Evolutionary conservation across 768 basidiomycete species (phyloP).

Genomic region (Calocybe cyanea): DNA sequence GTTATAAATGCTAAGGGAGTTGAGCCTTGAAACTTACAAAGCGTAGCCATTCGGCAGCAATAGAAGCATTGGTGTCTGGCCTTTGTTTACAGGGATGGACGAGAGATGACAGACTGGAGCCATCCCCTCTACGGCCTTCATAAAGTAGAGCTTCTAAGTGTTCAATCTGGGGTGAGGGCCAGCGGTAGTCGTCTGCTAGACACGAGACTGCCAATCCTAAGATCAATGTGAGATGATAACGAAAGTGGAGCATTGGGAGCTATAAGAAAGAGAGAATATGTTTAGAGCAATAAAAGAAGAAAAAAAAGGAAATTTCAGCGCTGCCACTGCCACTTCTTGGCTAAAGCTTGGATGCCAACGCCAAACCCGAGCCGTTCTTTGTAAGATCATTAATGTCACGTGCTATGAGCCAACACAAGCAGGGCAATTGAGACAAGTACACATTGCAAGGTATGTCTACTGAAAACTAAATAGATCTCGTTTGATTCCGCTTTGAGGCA

Average conservation of each 20-base stretch:
- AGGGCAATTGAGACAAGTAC: too few relatives aligned
- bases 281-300: too few relatives aligned
- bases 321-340: too few relatives aligned
- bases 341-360: too few relatives aligned
- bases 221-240: slow-evolving; percentile 13
- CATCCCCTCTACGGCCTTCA: slow-evolving; percentile 30
- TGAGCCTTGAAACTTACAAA: slow-evolving; percentile 20
- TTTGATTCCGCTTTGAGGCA: too few relatives aligned
- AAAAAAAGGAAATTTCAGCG: too few relatives aligned
- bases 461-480: too few relatives aligned
- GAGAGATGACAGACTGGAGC: slow-evolving; percentile 26
- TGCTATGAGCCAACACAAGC: too few relatives aligned
- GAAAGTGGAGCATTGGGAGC: slow-evolving; percentile 19
- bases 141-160: slow-evolving; percentile 32
- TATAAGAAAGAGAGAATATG: too few relatives aligned
- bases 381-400: too few relatives aligned
- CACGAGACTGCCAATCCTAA: slow-evolving; percentile 15
- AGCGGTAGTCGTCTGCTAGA: slow-evolving; percentile 22
- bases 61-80: slow-evolving; percentile 25
- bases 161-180: slow-evolving; percentile 34
- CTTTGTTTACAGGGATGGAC: slow-evolving; percentile 26
- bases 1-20: background rate
- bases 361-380: too few relatives aligned
- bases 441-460: too few relatives aligned
- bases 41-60: slow-evolving; percentile 38